phyloP scores from a whole-genome alignment of 768 basidiomycete genomes.

The Amanita rimosa region DNA sequence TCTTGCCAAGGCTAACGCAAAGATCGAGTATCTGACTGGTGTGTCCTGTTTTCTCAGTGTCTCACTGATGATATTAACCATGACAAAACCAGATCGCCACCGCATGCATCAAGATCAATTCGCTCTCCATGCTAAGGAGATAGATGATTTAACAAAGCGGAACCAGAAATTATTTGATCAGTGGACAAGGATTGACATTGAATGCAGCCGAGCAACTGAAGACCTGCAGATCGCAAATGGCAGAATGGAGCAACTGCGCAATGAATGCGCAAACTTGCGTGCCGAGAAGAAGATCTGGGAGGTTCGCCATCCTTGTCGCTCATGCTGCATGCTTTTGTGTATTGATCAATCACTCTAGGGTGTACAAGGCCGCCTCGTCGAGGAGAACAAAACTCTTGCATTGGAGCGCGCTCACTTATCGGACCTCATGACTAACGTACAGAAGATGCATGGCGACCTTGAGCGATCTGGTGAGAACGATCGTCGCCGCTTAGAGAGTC shows the following conservation, averaged over 20 bases:
- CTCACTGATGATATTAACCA: background rate
- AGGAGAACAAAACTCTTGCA: conserved; percentile 74
- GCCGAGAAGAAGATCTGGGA: conserved; percentile 95
- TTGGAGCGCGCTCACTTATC: conserved; percentile 78
- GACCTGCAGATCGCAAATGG: conserved; percentile 50
- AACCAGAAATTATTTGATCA: conserved; percentile 67
- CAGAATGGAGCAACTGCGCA: conserved; percentile 66
- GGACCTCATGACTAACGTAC: conserved; percentile 82
- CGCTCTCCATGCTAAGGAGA: conserved; percentile 46
- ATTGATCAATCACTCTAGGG: conserved; percentile 34
- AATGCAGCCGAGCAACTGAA: conserved; percentile 56
- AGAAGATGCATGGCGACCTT: conserved; percentile 82
- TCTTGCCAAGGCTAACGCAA: conserved; percentile 77
- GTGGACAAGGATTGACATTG: conserved; percentile 64
- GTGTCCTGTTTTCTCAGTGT: conserved; percentile 14
- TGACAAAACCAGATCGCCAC: conserved; percentile 41
- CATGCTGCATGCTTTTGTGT: background rate
- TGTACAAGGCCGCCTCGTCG: conserved; percentile 68
- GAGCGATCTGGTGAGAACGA: conserved; percentile 81
- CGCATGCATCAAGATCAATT: conserved; percentile 63
- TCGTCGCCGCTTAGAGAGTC: conserved; percentile 67
- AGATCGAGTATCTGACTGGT: conserved; percentile 72
- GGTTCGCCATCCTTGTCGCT: conserved; percentile 30
- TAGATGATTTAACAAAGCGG: conserved; percentile 55
- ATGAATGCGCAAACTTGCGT: conserved; percentile 77